Conservation (phyloP, 805 yeast species). For the Kuraishia floccosa region DNA sequence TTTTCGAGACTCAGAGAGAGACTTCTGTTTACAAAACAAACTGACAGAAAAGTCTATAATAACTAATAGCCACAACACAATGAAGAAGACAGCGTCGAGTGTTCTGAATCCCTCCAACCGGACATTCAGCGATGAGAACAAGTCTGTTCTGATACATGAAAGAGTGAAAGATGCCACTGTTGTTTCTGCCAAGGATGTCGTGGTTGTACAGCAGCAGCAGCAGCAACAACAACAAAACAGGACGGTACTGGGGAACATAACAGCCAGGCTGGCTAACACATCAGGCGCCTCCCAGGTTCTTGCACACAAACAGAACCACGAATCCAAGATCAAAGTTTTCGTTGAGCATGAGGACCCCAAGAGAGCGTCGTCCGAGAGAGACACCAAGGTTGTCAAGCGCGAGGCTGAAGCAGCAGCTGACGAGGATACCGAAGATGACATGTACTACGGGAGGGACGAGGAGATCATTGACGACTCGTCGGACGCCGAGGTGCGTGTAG, state of each 20-base stretch:
- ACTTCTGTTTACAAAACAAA: too few relatives aligned
- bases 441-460: not conserved
- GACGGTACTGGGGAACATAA: slow-evolving; percentile 1
- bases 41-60: too few relatives aligned
- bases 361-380: not conserved
- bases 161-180: too few relatives aligned
- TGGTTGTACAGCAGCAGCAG: not conserved
- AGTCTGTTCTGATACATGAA: not conserved
- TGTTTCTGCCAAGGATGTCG: not conserved
- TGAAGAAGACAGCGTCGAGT: too few relatives aligned
- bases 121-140: slow-evolving; percentile 2
- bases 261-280: not conserved
- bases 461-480: not conserved
- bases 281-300: not conserved
- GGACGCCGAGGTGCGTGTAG: too few relatives aligned
- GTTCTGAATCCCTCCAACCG: not conserved
- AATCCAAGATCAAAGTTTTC: not conserved
- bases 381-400: not conserved
- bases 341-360: not conserved
- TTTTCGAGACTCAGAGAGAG: too few relatives aligned
- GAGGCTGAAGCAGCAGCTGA: not conserved
- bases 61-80: too few relatives aligned
- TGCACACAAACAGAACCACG: not conserved
- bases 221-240: not conserved
- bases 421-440: slow-evolving; percentile 2